These are phyloP conservation scores for Chamaecrista fasciculata DNA, from an alignment of 306 rosid species.

Conservation along the genomic window DNA sequence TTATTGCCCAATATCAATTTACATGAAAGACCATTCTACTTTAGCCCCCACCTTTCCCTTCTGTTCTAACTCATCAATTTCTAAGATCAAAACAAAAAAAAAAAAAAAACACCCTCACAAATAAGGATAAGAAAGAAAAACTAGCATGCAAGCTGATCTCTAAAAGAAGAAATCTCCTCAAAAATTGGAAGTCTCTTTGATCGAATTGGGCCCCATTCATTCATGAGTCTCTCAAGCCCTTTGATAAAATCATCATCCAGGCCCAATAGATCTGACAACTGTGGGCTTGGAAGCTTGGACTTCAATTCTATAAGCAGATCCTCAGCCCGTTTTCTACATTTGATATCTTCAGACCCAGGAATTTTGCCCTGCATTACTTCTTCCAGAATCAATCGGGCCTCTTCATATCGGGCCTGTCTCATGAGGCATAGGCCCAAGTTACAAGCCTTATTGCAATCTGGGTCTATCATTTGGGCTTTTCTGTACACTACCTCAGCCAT, in stretches of 20 bases:
- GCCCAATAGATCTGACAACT: conserved; percentile 31
- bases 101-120: neutral
- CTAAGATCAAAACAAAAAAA: neutral
- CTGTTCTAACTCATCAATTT: too few species aligned
- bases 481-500: conserved; percentile 79
- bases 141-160: conserved; percentile 89
- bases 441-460: conserved; percentile 93
- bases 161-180: conserved; percentile 82
- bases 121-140: too few species aligned
- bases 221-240: conserved; percentile 70
- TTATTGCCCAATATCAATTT: too few species aligned
- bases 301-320: conserved; percentile 52
- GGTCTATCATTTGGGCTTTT: conserved; percentile 83
- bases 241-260: conserved; percentile 71
- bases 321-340: conserved; percentile 51
- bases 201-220: conserved; percentile 63
- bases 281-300: conserved; percentile 27
- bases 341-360: conserved; percentile 59
- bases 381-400: conserved; percentile 52
- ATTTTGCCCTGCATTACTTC: conserved; percentile 47
- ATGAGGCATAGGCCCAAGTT: conserved; percentile 79
- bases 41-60: too few species aligned
- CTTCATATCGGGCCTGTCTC: conserved; percentile 54
- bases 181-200: conserved; percentile 90
- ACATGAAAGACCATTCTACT: too few species aligned